Evolutionary conservation across 2,329 filamentous ascomycete genomes (phyloP).

Genomic region (Cladobotryum protrusum): DNA sequence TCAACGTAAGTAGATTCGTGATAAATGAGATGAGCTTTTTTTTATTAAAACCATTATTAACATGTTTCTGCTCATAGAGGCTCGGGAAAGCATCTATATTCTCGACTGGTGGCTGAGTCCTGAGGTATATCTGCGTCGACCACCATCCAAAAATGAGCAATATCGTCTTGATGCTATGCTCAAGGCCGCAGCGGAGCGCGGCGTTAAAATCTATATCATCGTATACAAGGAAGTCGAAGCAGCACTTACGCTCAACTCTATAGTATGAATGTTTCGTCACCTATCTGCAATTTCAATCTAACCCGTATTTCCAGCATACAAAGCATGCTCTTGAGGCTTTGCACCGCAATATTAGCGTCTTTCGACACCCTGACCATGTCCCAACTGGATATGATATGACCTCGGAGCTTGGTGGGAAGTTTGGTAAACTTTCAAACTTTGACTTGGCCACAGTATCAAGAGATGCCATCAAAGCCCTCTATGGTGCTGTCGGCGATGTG

Average conservation of each 20-base stretch:
- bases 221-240: slow-evolving; percentile 90
- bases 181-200: slow-evolving; percentile 72
- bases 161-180: slow-evolving; percentile 83
- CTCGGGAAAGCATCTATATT: slow-evolving; percentile 74
- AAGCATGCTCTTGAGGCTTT: slow-evolving; percentile 71
- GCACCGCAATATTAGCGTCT: slow-evolving; percentile 80
- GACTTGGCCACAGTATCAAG: slow-evolving; percentile 58
- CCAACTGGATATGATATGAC: slow-evolving; percentile 65
- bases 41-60: neutral
- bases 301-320: slow-evolving; percentile 53
- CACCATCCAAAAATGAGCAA: slow-evolving; percentile 72
- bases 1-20: slow-evolving; percentile 43
- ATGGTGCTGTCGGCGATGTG: slow-evolving; percentile 73
- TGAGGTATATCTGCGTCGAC: slow-evolving; percentile 79
- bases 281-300: slow-evolving; percentile 1
- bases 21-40: neutral
- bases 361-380: slow-evolving; percentile 83
- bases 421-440: slow-evolving; percentile 45
- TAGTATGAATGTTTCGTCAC: slow-evolving; percentile 30
- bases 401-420: slow-evolving; percentile 60
- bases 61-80: slow-evolving; percentile 39
- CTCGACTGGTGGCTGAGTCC: slow-evolving; percentile 88
- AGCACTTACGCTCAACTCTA: slow-evolving; percentile 57
- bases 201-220: slow-evolving; percentile 77
- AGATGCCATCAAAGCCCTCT: slow-evolving; percentile 70